Evolutionary conservation across 2,329 filamentous ascomycete genomes (phyloP).

Genomic region (Aaosphaeria arxii): DNA sequence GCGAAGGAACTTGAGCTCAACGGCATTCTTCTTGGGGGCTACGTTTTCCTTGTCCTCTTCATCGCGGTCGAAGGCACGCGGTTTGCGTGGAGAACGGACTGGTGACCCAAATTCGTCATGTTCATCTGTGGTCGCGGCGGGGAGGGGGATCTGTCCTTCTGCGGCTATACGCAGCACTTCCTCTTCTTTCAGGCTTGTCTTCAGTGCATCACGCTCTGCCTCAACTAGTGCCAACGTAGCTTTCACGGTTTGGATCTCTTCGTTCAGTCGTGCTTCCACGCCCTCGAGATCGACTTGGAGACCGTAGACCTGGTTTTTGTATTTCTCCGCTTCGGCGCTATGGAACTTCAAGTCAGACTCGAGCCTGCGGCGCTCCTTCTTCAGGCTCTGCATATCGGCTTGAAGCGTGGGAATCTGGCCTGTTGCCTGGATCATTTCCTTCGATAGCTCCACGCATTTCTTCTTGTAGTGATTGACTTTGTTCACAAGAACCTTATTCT

Average conservation of each 20-base stretch:
- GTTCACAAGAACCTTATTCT: slow-evolving; percentile 19
- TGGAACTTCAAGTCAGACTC: slow-evolving; percentile 31
- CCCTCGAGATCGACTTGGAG: slow-evolving; percentile 51
- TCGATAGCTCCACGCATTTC: slow-evolving; percentile 18
- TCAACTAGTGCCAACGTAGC: slow-evolving; percentile 65
- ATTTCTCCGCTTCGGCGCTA: slow-evolving; percentile 28
- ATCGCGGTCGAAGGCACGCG: slow-evolving; percentile 42
- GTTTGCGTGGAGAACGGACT: slow-evolving; percentile 49
- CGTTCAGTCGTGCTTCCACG: slow-evolving; percentile 62
- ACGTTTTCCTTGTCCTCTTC: slow-evolving; percentile 48
- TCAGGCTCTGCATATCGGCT: slow-evolving; percentile 25
- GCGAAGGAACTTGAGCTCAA: slow-evolving; percentile 48
- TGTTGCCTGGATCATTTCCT: slow-evolving; percentile 18
- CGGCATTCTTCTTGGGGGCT: slow-evolving; percentile 41
- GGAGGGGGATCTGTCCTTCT: slow-evolving; percentile 67
- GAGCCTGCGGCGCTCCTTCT: slow-evolving; percentile 22
- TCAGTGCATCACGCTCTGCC: slow-evolving; percentile 72
- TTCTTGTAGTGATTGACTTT: slow-evolving; percentile 27
- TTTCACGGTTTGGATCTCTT: slow-evolving; percentile 63
- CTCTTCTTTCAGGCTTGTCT: slow-evolving; percentile 69
- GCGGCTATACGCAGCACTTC: slow-evolving; percentile 70
- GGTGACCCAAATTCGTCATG: slow-evolving; percentile 64
- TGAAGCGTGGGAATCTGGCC: slow-evolving; percentile 24
- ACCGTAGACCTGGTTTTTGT: slow-evolving; percentile 44
- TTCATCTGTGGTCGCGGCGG: slow-evolving; percentile 48